A percentile compares a stretch with the other conserved stretches of the same genome.
These are phyloP conservation scores for Nannochloropsis salina DNA, from an alignment of 108 stramenopile genomes.

Conservation along the genomic window DNA sequence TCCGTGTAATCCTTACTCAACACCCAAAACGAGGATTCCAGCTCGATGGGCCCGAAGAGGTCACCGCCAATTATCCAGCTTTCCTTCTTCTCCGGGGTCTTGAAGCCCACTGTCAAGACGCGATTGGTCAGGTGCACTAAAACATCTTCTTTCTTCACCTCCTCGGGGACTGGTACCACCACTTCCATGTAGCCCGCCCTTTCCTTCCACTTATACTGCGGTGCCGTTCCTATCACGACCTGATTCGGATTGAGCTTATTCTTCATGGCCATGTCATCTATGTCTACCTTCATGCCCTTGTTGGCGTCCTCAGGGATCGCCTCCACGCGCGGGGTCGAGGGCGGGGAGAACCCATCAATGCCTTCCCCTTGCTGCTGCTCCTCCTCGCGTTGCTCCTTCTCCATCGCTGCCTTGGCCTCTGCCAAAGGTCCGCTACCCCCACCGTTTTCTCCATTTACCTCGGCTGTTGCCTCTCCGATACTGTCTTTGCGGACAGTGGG, in stretches of 20 bases:
- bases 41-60: neutral
- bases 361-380: neutral
- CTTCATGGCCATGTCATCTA: neutral
- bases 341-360: neutral
- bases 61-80: neutral
- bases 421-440: neutral
- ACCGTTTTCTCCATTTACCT: neutral
- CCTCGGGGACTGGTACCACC: constrained; percentile 4
- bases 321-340: neutral
- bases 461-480: neutral
- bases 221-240: constrained; percentile 5
- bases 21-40: neutral
- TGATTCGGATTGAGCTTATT: neutral
- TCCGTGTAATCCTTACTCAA: constrained; percentile 3
- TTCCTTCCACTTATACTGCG: constrained; percentile 17
- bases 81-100: neutral
- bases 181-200: neutral
- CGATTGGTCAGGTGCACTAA: constrained; percentile 20
- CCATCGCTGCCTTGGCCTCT: neutral
- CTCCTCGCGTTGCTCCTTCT: neutral
- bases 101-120: neutral
- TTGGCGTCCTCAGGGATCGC: neutral
- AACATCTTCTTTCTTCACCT: constrained; percentile 5
- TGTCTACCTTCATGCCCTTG: neutral
- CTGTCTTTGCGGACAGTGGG: neutral